Evolutionary conservation across 129 eudicot species (phyloP), one percentile per base, ranked within the genome.

Genomic region (Logfia minima): DNA sequence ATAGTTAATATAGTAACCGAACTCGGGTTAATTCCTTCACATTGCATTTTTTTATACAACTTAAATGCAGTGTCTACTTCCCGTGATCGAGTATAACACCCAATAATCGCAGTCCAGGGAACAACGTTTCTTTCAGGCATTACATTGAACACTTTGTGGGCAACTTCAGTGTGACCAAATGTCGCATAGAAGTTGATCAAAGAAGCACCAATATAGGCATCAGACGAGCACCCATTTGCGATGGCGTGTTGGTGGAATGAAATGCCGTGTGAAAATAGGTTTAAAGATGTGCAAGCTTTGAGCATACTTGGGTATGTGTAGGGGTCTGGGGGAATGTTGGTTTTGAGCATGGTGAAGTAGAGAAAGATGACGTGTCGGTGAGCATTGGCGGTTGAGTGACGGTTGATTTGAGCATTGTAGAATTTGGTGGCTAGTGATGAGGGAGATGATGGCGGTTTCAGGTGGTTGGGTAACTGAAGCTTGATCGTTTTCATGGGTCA

Each of bases 41-140:
- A 34, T 2, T 67, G 85, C 99, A 92, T 95, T 72, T 72, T 41
- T 9, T 81, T 85, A 79, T 81, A 86, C 95, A 89, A 21, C 2
- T 10, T 55, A 77, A 92, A 83, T 3, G 90, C 89, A 21, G 64
- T 75, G 4, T 21, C 43, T 29, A 88, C 68, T 29, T 86, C 92
- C 23, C 90, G 87, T 23, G 60, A 68, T 61, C 85, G 81, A n/a
- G 92, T 60, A 75, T 91, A 88, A 64, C 92, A 89, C 67, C 97
- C 89, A 22, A 95, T 89, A 19, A 95, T 88, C 0, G 96, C 84
- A 9, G 99, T 95, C 97, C 96, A 95, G 0, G 97, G 94, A 22
- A 91, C 94, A 28, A 91, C 87, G 68, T 91, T 89, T 67, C 92
- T 87, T 1, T 75, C 72, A 72, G 96, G 89, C 99, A 95, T 91